Evolutionary conservation across 1,284 basidiomycete species (phyloP).

Genomic region (Trichosporon faecale): DNA sequence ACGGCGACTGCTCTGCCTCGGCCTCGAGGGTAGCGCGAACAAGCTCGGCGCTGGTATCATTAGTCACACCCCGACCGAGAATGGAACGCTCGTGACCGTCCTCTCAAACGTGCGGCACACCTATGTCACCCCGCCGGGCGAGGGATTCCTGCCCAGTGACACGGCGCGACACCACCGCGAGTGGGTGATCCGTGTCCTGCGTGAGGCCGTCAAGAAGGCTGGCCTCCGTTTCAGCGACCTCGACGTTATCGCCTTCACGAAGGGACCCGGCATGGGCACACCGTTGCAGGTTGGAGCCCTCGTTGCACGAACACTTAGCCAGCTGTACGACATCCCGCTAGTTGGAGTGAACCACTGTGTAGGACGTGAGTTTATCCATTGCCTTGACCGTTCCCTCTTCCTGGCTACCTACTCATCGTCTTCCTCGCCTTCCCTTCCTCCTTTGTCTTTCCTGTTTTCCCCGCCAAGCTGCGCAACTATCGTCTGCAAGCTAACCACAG

Average conservation of each 20-base stretch:
- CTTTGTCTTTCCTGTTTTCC: too few species aligned
- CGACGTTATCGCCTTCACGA: slow-evolving; percentile 95
- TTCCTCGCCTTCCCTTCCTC: too few species aligned
- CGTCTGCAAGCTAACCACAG: slow-evolving; percentile 54
- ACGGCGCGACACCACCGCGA: slow-evolving; percentile 94
- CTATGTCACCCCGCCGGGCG: slow-evolving; percentile 95
- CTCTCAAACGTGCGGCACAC: slow-evolving; percentile 89
- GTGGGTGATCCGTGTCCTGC: slow-evolving; percentile 82
- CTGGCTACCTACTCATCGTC: too few species aligned
- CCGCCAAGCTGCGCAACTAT: too few species aligned
- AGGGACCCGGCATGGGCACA: slow-evolving; percentile 98
- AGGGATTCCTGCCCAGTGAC: slow-evolving; percentile 93
- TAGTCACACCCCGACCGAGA: slow-evolving; percentile 60
- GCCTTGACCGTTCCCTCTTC: neutral
- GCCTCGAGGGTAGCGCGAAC: slow-evolving; percentile 93
- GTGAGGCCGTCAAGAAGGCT: slow-evolving; percentile 72
- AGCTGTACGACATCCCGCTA: slow-evolving; percentile 85
- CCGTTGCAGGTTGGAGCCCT: slow-evolving; percentile 92
- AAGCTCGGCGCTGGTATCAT: slow-evolving; percentile 97
- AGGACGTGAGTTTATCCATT: slow-evolving; percentile 66
- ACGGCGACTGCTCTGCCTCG: slow-evolving; percentile 58
- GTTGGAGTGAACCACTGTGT: slow-evolving; percentile 98
- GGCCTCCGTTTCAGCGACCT: slow-evolving; percentile 69
- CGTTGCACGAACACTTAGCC: slow-evolving; percentile 86
- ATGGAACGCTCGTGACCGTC: slow-evolving; percentile 57